Conservation (phyloP, 2,329 filamentous ascomycete genomes). For the Diaporthe sp. region DNA sequence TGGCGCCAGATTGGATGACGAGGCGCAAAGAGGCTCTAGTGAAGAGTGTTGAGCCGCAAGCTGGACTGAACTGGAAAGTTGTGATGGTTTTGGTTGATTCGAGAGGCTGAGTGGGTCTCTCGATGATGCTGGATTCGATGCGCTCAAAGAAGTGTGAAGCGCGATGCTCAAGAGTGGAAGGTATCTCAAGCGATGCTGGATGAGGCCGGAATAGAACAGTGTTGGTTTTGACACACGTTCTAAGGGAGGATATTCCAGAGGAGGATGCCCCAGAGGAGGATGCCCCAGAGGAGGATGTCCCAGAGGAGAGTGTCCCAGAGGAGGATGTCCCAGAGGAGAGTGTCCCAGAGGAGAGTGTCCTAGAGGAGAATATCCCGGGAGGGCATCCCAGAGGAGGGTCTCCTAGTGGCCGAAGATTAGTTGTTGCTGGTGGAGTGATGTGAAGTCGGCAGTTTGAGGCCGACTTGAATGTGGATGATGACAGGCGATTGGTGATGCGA, state of each 20-base stretch:
- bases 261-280: too few species aligned
- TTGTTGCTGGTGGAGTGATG: background rate
- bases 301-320: too few species aligned
- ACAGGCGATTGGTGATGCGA: slow-evolving; percentile 9
- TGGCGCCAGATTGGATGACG: background rate
- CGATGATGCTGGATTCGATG: background rate
- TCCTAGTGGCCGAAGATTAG: background rate
- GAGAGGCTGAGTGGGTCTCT: background rate
- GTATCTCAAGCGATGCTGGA: slow-evolving; percentile 10
- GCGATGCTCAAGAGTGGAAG: slow-evolving; percentile 14
- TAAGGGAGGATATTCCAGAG: background rate
- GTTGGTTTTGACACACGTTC: background rate
- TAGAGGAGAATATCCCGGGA: too few species aligned
- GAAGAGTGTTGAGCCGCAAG: background rate
- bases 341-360: too few species aligned
- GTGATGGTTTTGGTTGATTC: background rate
- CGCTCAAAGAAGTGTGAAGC: background rate
- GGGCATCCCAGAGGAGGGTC: too few species aligned
- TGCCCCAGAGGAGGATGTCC: too few species aligned
- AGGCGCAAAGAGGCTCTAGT: slow-evolving; percentile 2
- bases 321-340: too few species aligned
- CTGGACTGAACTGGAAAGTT: slow-evolving; percentile 5
- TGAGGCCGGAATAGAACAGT: background rate
- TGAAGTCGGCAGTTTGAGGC: background rate
- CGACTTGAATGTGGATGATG: background rate